Percentiles rank a stretch among this genome's conserved stretches.
Conservation (phyloP, 306 rosid genomes). For the Pueraria montana region DNA sequence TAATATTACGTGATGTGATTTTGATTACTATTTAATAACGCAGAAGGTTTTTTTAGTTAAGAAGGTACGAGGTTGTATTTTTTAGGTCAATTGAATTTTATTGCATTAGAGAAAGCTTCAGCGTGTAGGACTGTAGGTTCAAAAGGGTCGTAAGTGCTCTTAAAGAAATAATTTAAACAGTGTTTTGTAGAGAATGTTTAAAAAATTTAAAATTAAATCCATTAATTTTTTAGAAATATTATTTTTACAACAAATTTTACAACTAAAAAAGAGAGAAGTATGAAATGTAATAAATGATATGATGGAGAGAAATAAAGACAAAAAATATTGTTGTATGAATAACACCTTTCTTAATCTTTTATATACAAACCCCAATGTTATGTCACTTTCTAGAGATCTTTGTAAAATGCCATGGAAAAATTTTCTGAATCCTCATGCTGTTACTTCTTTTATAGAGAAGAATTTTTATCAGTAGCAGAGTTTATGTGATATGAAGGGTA, state of each 20-base stretch:
- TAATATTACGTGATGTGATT: background rate
- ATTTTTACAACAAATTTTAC: no score
- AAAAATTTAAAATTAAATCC: background rate
- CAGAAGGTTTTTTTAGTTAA: background rate
- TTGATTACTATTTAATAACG: background rate
- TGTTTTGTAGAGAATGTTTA: background rate
- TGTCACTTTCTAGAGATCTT: background rate
- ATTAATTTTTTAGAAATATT: no score
- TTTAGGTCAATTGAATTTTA: constrained; percentile 1
- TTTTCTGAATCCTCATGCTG: background rate
- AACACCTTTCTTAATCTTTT: background rate
- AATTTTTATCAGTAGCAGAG: background rate
- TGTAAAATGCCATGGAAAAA: background rate
- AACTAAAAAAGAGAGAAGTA: no score
- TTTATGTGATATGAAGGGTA: background rate
- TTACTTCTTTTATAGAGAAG: background rate
- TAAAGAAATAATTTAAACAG: background rate
- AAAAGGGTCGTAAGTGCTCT: background rate
- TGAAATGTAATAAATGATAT: no score
- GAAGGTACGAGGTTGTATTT: background rate
- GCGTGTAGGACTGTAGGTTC: background rate
- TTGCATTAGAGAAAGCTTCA: constrained; percentile 1
- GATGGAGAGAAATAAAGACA: no score
- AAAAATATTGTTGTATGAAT: no score
- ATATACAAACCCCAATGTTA: background rate